Base-by-base conservation (phyloP, 2,329 filamentous ascomycete genomes). In the Colletotrichum tamarilloi region DNA sequence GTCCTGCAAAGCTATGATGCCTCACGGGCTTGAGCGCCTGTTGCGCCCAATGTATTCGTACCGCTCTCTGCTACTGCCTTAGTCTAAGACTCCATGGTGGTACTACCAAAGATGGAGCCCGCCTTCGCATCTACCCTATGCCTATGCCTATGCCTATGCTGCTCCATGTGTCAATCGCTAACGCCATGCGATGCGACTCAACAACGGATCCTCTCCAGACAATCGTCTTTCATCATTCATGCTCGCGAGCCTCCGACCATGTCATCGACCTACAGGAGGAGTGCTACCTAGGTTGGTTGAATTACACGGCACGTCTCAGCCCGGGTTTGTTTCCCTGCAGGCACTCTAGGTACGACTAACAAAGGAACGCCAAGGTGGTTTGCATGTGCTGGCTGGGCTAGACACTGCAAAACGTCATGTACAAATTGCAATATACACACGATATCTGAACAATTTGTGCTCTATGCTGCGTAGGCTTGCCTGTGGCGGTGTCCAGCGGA, bases 151-250 rank as follows among this genome's bases (percentile, higher is more conserved):
- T 26, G 26, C 32, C 32, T 35, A 12, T 35, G 32, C 64, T n/a
- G 42, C 28, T 60, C 69, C 65, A 72, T 58, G 65, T 68, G 69
- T 72, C 69, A 72, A 59, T 24, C 64, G 26, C 64, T 58, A 35
- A 57, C 35, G 58, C 63, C 24, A 62, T 63, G 38, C 58, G 53
- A 62, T 63, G 49, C 58, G 24, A 65, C 58, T 72, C 65, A 60
- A 46, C 24, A n/a, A 60, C 58, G 32, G n/a, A 11, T n/a, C 42
- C 42, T 9, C 42, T 19, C 42, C 42, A 49, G 19, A 49, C 7
- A 49, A 49, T 19, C 16, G 38, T 3, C 38, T 42, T 42, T 42
- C 38, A 6, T 42, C 38, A 49, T 49, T 49, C 42, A 49, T 49
- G 42, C 42, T 19, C 42, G 16, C 7, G 42, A 49, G 7, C 42